A percentile compares a stretch with the other conserved stretches of the same genome.
These are phyloP conservation scores for Astragalus membranaceus DNA, from an alignment of 306 rosid species.

Conservation along the genomic window DNA sequence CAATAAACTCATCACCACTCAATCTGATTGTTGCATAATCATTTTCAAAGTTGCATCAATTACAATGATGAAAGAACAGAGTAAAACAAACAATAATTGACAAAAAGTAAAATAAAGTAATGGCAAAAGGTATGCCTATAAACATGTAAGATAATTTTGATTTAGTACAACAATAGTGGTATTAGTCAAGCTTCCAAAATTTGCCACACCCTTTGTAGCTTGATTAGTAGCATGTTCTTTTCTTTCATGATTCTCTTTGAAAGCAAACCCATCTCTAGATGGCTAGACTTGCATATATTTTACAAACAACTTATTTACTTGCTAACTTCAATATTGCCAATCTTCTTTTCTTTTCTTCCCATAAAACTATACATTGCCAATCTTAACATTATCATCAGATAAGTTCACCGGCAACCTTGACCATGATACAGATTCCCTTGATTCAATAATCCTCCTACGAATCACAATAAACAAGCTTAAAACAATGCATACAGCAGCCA, in stretches of 20 bases:
- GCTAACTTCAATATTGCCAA: neutral
- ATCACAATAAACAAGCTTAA: constrained; percentile 35
- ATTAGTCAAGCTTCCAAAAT: constrained; percentile 3
- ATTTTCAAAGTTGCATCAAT: neutral
- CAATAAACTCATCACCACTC: too few species aligned
- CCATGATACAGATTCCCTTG: constrained; percentile 34
- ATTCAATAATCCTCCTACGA: constrained; percentile 32
- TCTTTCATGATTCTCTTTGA: neutral
- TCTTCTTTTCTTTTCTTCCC: neutral
- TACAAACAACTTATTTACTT: constrained; percentile 15
- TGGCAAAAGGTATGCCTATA: constrained; percentile 13
- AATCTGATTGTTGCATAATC: too few species aligned
- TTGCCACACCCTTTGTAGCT: neutral
- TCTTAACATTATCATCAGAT: constrained; percentile 16
- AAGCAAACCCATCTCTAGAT: neutral
- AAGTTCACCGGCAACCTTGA: constrained; percentile 38
- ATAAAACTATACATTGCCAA: neutral
- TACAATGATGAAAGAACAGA: constrained; percentile 15
- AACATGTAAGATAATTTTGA: constrained; percentile 15
- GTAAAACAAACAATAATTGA: neutral
- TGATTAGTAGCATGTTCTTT: neutral
- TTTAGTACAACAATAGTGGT: constrained; percentile 3
- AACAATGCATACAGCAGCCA: constrained; percentile 36
- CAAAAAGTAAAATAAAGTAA: neutral
- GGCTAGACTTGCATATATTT: constrained; percentile 4